Conservation (phyloP, 139 green algal species). For the Asterochloris sp. region DNA sequence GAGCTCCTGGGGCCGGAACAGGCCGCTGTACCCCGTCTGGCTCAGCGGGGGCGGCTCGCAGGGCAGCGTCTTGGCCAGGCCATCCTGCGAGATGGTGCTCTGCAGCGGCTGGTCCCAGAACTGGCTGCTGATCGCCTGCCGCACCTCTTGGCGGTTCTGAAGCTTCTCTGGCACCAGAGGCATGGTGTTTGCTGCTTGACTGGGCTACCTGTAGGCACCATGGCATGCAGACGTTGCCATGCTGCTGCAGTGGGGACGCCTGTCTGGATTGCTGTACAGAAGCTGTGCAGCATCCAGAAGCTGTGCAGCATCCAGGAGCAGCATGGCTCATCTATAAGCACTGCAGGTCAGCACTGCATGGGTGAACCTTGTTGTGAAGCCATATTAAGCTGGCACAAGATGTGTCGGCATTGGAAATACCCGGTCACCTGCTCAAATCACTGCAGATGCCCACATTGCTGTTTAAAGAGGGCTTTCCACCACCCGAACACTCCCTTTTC, state of each 20-base stretch:
- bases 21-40: conserved; percentile 42
- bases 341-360: no score
- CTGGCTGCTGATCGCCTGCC: conserved; percentile 47
- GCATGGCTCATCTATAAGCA: no score
- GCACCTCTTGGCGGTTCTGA: conserved; percentile 34
- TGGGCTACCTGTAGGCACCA: not conserved
- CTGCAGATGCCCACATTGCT: no score
- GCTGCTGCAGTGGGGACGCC: no score
- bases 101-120: conserved; percentile 60
- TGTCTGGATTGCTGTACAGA: not conserved
- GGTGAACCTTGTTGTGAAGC: no score
- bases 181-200: conserved; percentile 25
- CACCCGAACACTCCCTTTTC: no score
- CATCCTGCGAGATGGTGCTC: conserved; percentile 40
- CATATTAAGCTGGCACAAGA: no score
- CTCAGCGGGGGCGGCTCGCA: conserved; percentile 58
- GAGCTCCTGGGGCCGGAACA: conserved; percentile 64
- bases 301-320: not conserved
- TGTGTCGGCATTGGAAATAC: no score
- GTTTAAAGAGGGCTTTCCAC: no score
- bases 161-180: conserved; percentile 58
- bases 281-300: not conserved
- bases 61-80: conserved; percentile 31
- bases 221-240: no score
- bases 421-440: no score